Base-by-base conservation (phyloP, 768 basidiomycete species). In the Lactarius hatsudake region DNA sequence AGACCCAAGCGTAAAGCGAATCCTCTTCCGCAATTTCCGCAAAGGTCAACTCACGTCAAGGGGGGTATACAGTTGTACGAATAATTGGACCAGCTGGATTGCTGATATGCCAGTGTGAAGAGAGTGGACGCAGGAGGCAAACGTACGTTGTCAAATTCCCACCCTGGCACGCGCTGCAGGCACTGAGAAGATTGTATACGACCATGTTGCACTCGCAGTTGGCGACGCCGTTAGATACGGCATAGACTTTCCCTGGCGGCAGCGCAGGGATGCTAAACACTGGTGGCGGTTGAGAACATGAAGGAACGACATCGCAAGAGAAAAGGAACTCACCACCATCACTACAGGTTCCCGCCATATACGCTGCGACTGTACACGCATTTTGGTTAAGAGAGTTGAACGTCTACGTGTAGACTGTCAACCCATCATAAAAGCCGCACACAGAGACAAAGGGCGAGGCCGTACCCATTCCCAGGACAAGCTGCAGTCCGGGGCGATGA, bases 171-270 rank as follows among this genome's bases (percentile, higher is more conserved):
- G 62, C 66, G 9, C 51, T 59, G 17, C 66, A 68, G n/a, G 51
- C 66, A 26, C 66, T 68, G n/a, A 68, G 8, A n/a, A 68, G 66
- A 5, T 45, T 59, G 58, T 68, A 68, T 17, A 23, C 2, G 18
- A 68, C 17, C 0, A 62, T 61, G 59, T 32, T 68, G n/a, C 66
- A 68, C 53, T 61, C 40, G 66, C 66, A 68, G n/a, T 38, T 7
- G 10, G 40, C 59, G 26, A 12, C 0, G 26, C 9, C n/a, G 3
- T 9, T 2, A 38, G 12, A 10, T 13, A 0, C 38, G 0, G 38
- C 15, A 38, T 38, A 38, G 0, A 3, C 15, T 2, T 13, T 13
- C 13, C 38, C 38, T 13, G 38, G 13, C 38, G 4, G 2, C 38
- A 38, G 38, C 13, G 0, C 4, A 1, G 4, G 3, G 12, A 38